phyloP scores from a whole-genome alignment of 176 grass and related monocot species.

The Hordeum marinum region DNA sequence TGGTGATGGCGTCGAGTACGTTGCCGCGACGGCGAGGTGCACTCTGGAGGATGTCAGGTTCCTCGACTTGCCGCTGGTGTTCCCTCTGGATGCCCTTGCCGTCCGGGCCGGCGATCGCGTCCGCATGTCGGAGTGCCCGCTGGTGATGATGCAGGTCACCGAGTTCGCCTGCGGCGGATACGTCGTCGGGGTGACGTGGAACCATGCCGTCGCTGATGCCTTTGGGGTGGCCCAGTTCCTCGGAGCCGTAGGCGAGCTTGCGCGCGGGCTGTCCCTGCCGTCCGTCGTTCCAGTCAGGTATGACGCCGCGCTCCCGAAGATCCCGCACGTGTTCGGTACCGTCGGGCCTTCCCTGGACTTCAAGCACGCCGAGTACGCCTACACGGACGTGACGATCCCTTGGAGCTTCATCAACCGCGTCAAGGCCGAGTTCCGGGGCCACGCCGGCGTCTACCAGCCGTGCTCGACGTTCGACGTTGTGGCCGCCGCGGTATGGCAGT shows the following conservation, averaged over 20 bases:
- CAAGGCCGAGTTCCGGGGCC: slow-evolving; percentile 13
- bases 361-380: background rate
- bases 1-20: slow-evolving; percentile 14
- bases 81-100: background rate
- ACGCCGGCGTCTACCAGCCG: background rate
- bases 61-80: slow-evolving; percentile 14
- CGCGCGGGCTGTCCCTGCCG: background rate
- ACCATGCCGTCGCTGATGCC: slow-evolving; percentile 17
- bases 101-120: background rate
- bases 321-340: background rate
- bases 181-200: slow-evolving; percentile 8
- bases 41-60: slow-evolving; percentile 4
- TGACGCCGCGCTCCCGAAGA: slow-evolving; percentile 11
- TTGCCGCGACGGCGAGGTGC: slow-evolving; percentile 9
- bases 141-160: too few relatives aligned
- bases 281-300: slow-evolving; percentile 4
- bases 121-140: background rate
- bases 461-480: background rate
- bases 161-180: too few relatives aligned
- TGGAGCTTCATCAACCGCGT: slow-evolving; percentile 7
- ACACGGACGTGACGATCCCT: background rate
- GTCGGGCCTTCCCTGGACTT: background rate
- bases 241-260: slow-evolving; percentile 12
- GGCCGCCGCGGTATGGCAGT: slow-evolving; percentile 7
- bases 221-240: slow-evolving; percentile 35